phyloP scores from a whole-genome alignment of 140 eudicot genomes.

The Ambrosia hybrid region DNA sequence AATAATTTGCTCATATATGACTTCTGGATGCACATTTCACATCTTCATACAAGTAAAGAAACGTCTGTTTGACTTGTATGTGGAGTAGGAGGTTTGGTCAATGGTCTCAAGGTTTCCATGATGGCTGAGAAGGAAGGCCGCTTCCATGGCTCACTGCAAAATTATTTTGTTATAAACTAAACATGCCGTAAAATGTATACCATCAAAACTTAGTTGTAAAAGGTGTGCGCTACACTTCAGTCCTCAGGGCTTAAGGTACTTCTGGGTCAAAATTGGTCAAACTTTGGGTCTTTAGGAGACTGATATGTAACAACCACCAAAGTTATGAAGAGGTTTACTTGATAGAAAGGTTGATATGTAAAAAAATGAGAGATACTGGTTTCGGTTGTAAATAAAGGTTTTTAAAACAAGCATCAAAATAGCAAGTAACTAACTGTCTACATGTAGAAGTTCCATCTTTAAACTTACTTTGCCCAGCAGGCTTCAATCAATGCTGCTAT shows the following conservation, averaged over 20 bases:
- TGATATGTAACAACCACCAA: too few relatives aligned
- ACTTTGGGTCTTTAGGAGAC: too few relatives aligned
- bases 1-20: not conserved
- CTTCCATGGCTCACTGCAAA: slow-evolving; percentile 44
- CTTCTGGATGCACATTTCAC: not conserved
- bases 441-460: not conserved
- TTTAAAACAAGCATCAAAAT: slow-evolving; percentile 1
- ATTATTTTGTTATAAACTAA: not conserved
- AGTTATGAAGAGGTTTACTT: too few relatives aligned
- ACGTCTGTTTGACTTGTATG: slow-evolving; percentile 46
- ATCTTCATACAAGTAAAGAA: slow-evolving; percentile 17
- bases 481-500: slow-evolving; percentile 54
- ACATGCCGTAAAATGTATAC: not conserved
- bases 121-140: slow-evolving; percentile 49
- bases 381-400: too few relatives aligned
- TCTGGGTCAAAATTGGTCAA: too few relatives aligned
- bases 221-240: not conserved
- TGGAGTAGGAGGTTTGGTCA: slow-evolving; percentile 43
- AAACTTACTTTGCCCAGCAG: slow-evolving; percentile 53
- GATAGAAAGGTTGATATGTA: too few relatives aligned
- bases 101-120: slow-evolving; percentile 45
- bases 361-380: too few relatives aligned
- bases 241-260: too few relatives aligned
- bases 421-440: not conserved
- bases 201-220: slow-evolving; percentile 6